phyloP scores from a whole-genome alignment of 495 filamentous ascomycete genomes.

The Saxispiralis lemnorum region DNA sequence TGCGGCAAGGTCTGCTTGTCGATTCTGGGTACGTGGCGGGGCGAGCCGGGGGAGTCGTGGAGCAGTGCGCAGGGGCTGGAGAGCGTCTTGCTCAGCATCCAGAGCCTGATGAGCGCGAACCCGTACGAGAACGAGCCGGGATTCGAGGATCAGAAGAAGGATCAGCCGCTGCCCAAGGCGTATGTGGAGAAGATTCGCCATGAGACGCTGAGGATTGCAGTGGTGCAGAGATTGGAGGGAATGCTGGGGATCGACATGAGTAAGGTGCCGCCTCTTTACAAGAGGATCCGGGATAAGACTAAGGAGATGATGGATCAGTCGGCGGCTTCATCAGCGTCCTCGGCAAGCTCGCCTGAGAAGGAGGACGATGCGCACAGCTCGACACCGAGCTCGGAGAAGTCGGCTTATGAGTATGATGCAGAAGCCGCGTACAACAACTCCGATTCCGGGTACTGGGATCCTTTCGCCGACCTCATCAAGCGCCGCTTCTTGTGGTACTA shows the following conservation, averaged over 20 bases:
- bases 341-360: conserved; percentile 18
- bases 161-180: conserved; percentile 48
- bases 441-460: conserved; percentile 35
- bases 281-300: not conserved
- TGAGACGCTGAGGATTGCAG: conserved; percentile 70
- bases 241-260: conserved; percentile 43
- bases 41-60: conserved; percentile 81
- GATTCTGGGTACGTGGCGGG: conserved; percentile 71
- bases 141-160: conserved; percentile 52
- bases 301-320: not conserved
- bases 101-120: conserved; percentile 84
- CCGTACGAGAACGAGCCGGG: conserved; percentile 95
- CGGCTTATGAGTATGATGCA: conserved; percentile 27
- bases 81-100: conserved; percentile 85
- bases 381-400: not conserved
- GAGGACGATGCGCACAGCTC: not conserved
- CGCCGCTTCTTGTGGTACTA: conserved; percentile 92
- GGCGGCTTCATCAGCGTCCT: conserved; percentile 14
- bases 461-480: conserved; percentile 82
- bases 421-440: conserved; percentile 17
- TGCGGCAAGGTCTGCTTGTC: conserved; percentile 83
- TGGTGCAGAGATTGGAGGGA: conserved; percentile 70
- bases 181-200: conserved; percentile 91
- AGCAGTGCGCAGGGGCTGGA: conserved; percentile 89
- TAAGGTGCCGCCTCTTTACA: conserved; percentile 26